These are phyloP conservation scores for Penicillium palitans DNA, from an alignment of 2,329 filamentous ascomycete genomes.

Conservation along the genomic window DNA sequence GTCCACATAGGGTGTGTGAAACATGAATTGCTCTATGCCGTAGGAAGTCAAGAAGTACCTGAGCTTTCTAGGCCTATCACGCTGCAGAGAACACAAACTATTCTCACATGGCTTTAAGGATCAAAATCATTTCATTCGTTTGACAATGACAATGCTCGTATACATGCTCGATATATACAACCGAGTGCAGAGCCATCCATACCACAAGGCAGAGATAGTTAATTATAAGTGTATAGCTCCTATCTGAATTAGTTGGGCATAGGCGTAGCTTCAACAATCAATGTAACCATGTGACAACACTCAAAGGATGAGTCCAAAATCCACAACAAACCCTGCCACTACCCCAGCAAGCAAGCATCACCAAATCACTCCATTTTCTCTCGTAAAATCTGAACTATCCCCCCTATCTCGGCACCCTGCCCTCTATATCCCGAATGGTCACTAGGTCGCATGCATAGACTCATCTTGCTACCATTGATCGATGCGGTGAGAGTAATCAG, in stretches of 20 bases:
- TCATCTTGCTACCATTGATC: constrained; percentile 43
- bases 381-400: neutral
- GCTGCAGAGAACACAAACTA: neutral
- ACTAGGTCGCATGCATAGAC: constrained; percentile 16
- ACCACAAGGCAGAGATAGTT: neutral
- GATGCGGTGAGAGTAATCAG: constrained; percentile 51
- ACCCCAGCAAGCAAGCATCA: neutral
- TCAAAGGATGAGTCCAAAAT: neutral
- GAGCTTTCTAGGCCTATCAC: neutral
- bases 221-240: neutral
- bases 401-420: no score
- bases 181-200: no score
- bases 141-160: no score
- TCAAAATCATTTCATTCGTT: neutral
- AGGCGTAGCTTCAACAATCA: neutral
- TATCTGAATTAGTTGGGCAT: neutral
- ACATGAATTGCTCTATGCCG: neutral
- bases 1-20: neutral
- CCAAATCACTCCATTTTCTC: neutral
- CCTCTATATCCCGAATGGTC: no score
- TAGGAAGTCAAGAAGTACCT: neutral
- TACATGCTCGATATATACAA: neutral
- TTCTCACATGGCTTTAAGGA: neutral
- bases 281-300: neutral
- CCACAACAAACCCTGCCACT: neutral